These are phyloP conservation scores for Trematosphaeria pertusa DNA, from an alignment of 2,329 filamentous ascomycete species.

Conservation along the genomic window DNA sequence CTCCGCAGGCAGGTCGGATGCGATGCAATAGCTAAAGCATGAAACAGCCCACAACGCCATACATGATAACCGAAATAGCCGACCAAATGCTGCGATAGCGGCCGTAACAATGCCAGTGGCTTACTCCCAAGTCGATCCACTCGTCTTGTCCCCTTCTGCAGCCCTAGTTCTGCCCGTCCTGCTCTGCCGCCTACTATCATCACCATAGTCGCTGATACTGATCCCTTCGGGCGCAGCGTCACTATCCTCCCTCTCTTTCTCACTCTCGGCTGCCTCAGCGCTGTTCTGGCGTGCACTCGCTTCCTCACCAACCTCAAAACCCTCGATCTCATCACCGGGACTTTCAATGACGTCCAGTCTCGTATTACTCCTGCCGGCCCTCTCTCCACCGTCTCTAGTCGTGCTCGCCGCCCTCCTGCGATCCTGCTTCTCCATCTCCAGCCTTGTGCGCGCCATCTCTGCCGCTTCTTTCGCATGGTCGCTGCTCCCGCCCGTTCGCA, in stretches of 20 bases:
- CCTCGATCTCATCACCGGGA: constrained; percentile 2
- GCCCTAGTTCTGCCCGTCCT: no score
- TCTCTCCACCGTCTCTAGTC: neutral
- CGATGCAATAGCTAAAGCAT: no score
- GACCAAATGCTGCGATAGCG: neutral
- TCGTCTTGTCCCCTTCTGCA: no score
- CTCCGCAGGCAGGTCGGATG: constrained; percentile 5
- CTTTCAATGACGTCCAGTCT: constrained; percentile 10
- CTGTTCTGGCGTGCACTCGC: neutral
- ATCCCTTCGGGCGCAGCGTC: no score
- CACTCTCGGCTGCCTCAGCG: neutral
- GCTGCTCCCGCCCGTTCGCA: constrained; percentile 27
- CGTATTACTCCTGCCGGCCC: constrained; percentile 13
- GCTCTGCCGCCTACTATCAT: no score
- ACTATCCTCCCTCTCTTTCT: constrained; percentile 7
- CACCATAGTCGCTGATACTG: no score
- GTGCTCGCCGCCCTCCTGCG: constrained; percentile 14
- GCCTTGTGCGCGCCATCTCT: constrained; percentile 46
- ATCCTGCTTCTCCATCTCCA: constrained; percentile 49
- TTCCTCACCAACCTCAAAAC: constrained; percentile 7
- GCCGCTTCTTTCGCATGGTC: constrained; percentile 36
- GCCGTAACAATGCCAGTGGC: neutral
- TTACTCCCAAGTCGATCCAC: no score
- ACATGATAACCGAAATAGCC: neutral
- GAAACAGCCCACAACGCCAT: neutral